Evolutionary conservation across 495 filamentous ascomycete genomes (phyloP).

Genomic region (Annulohypoxylon nitens): DNA sequence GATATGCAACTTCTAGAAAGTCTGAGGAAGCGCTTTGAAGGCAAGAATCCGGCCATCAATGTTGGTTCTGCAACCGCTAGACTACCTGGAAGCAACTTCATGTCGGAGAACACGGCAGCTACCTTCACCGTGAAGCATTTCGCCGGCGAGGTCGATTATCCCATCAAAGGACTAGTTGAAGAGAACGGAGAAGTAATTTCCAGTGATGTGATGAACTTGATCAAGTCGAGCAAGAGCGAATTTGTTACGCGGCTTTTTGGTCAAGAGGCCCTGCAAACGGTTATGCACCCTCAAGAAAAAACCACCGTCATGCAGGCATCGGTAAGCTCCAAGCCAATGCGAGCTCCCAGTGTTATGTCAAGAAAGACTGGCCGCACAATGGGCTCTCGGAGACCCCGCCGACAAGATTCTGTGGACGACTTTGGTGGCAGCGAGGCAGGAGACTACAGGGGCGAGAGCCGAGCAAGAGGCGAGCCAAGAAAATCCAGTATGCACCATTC

Average conservation of each 20-base stretch:
- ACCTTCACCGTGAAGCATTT: slow-evolving; percentile 94
- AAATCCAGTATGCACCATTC: slow-evolving; percentile 55
- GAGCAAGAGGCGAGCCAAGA: slow-evolving; percentile 44
- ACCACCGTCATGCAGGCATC: slow-evolving; percentile 95
- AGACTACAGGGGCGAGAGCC: slow-evolving; percentile 45
- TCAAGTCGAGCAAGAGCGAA: slow-evolving; percentile 85
- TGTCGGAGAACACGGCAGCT: slow-evolving; percentile 79
- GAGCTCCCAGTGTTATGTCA: slow-evolving; percentile 92
- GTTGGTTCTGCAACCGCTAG: slow-evolving; percentile 76
- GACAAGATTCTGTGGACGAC: slow-evolving; percentile 68
- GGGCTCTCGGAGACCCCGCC: slow-evolving; percentile 54
- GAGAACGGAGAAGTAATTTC: slow-evolving; percentile 97
- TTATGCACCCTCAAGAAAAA: slow-evolving; percentile 90
- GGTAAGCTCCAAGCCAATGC: slow-evolving; percentile 91
- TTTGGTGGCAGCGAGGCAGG: slow-evolving; percentile 61
- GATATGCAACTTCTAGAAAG: slow-evolving; percentile 92
- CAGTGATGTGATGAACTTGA: slow-evolving; percentile 94
- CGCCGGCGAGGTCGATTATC: slow-evolving; percentile 96
- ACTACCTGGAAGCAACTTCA: slow-evolving; percentile 82
- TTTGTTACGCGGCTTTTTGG: slow-evolving; percentile 93
- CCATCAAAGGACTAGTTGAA: slow-evolving; percentile 84
- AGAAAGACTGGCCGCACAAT: slow-evolving; percentile 63
- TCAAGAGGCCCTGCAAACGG: slow-evolving; percentile 89
- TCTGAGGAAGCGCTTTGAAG: slow-evolving; percentile 90
- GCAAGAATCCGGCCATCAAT: slow-evolving; percentile 89